These are phyloP conservation scores for Leccinum variicolor DNA, from an alignment of 768 basidiomycete genomes.

Conservation along the genomic window DNA sequence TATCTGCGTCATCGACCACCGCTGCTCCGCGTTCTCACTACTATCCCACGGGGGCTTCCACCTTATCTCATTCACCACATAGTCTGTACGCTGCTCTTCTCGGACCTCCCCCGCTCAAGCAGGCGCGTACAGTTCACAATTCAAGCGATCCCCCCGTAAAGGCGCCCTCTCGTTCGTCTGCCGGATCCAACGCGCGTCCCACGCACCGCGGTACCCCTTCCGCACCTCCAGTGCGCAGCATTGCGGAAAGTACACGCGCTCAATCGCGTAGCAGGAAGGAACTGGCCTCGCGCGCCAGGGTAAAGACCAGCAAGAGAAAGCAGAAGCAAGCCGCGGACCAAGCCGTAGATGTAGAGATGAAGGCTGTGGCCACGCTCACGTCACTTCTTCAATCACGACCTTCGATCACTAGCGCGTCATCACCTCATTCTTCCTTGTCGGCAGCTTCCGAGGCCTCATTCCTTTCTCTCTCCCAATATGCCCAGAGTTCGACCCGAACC, in stretches of 20 bases:
- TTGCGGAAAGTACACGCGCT: constrained; percentile 46
- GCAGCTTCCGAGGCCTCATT: constrained; percentile 67
- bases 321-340: constrained; percentile 37
- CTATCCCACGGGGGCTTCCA: constrained; percentile 36
- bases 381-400: constrained; percentile 65
- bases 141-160: constrained; percentile 64
- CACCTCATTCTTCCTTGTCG: constrained; percentile 67
- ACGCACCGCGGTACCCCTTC: constrained; percentile 15
- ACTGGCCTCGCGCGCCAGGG: constrained; percentile 34
- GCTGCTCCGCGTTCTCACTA: constrained; percentile 41
- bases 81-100: constrained; percentile 74
- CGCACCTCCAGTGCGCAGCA: constrained; percentile 34
- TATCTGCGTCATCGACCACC: constrained; percentile 23
- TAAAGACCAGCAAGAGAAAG: constrained; percentile 47
- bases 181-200: constrained; percentile 29
- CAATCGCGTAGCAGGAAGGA: constrained; percentile 42
- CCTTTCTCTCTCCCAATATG: constrained; percentile 60
- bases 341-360: constrained; percentile 63
- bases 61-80: constrained; percentile 43
- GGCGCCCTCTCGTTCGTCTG: constrained; percentile 37
- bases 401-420: constrained; percentile 58
- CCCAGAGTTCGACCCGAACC: constrained; percentile 63
- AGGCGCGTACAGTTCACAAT: constrained; percentile 77
- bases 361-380: constrained; percentile 79
- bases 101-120: constrained; percentile 71